Evolutionary conservation across 116 monocot genomes (phyloP), one percentile per base, ranked within the genome.

Genomic region (Posidonia oceanica): DNA sequence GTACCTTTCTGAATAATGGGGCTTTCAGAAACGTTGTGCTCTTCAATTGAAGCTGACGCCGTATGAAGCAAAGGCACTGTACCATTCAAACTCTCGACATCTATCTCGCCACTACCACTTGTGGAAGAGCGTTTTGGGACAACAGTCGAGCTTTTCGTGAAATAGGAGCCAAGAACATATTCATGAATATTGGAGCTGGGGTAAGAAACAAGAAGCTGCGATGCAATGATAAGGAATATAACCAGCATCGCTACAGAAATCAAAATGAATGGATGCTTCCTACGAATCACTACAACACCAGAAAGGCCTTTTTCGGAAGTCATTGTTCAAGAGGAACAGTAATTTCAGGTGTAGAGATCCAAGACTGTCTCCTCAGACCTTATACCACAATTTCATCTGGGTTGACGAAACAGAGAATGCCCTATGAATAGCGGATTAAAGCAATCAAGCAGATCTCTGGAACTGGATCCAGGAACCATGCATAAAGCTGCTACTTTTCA

Each of bases 161-260:
- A 7, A 39, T 4, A 57, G 4, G 18, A 39, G 38, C 52, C 56
- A 41, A 75, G 36, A 51, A 71, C 6, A 65, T 68, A 59, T 44
- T 39, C 76, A 40, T 73, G 42, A 22, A 73, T 22, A 23, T 59
- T 70, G 18, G 66, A 70, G 52, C 59, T 68, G 20, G 76, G 76
- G 39, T 60, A 58, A 12, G 76, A 69, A 41, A 83, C 64, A 53
- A 79, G 57, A 64, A 76, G 2, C 39, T 61, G 51, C 0, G 76
- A 76, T 7, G 44, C 76, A 10, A 73, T 11, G 22, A 76, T 39
- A 10, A 83, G 69, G 56, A 83, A 73, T 18, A 73, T 36, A 17
- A 73, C 76, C 20, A 79, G 48, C 38, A 14, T 39, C 20, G 59
- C 79, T 6, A 73, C 54, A 17, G 68, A 73, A 36, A 73, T 66